These are phyloP conservation scores for Fusarium sp. DNA, from an alignment of 2,329 filamentous ascomycete species.

Conservation along the genomic window DNA sequence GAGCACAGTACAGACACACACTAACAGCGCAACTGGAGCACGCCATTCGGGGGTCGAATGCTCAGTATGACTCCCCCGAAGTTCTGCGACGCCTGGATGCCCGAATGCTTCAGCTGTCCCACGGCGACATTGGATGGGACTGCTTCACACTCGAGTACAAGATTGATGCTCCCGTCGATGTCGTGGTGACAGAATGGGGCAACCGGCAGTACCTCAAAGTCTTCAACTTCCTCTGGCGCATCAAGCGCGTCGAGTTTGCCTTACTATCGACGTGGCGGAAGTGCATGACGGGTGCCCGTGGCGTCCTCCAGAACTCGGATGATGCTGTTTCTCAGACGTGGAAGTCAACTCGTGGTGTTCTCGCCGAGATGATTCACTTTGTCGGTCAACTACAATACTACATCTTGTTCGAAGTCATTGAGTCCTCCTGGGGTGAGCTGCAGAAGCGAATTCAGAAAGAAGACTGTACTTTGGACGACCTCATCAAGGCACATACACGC, in stretches of 20 bases:
- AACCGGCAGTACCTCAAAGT: conserved; percentile 98
- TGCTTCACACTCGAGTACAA: conserved; percentile 99
- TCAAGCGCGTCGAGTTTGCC: conserved; percentile 97
- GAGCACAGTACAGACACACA: conserved; percentile 95
- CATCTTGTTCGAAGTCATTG: conserved; percentile 98
- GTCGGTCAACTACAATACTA: conserved; percentile 98
- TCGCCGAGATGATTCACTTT: conserved; percentile 99
- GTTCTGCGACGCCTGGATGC: conserved; percentile 93
- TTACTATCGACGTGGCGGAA: conserved; percentile 92
- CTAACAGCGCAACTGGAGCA: conserved; percentile 98
- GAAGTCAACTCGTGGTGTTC: conserved; percentile 89
- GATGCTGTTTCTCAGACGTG: conserved; percentile 81
- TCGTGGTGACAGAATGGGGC: conserved; percentile 96
- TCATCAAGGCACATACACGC: conserved; percentile 90
- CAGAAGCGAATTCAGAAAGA: conserved; percentile 87
- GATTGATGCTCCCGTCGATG: conserved; percentile 95
- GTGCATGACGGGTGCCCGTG: conserved; percentile 94
- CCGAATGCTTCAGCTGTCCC: conserved; percentile 96
- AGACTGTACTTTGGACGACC: conserved; percentile 92
- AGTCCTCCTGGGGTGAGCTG: conserved; percentile 93
- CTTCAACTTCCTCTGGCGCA: conserved; percentile 98
- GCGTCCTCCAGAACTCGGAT: conserved; percentile 86
- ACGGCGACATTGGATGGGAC: conserved; percentile 98
- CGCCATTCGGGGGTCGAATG: conserved; percentile 96
- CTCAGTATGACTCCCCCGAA: conserved; percentile 93